Evolutionary conservation across 1,139 yeast genomes (phyloP), one percentile per base, ranked within the genome.

Genomic region (Yueomyces sp.): DNA sequence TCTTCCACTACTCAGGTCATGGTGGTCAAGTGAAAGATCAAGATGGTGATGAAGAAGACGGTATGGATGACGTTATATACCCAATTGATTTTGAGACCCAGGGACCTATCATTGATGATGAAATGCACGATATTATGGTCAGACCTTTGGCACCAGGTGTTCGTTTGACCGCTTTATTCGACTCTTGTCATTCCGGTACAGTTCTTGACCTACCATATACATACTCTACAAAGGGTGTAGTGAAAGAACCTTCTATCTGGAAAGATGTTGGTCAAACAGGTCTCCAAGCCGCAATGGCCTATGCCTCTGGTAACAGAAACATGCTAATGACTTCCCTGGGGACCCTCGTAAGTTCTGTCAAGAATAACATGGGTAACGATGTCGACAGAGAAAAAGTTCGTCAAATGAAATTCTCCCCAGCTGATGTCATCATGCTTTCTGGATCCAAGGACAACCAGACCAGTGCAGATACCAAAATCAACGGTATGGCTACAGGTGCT

Each of bases 171-270:
- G 95, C 95, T 0, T 67, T 89, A 51, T 87, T 79, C 57, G 97
- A 89, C 65, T 81, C 94, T 26, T 89, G 97, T 60, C 97, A 89
- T 60, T 84, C 95, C 2, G 97, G 96, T 30, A 81, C 96, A 3
- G 94, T 79, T 1, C 66, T 89, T 56, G 97, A 89, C 62, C 67
- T 89, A 50, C 97, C 97, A 1, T 89, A 79, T 57, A 77, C 81
- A 41, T 89, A 89, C 64, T 79, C 94, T 19, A 91, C 97, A 11
- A 84, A 85, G 58, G 97, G 97, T 44, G 78, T 85, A 4, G 68
- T 89, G 42, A 89, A 89, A 66, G 95, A 87, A 63, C 95, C 95
- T 37, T 86, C 81, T 62, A 66, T 87, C 53, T 76, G 81, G 68
- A 83, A 86, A 60, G 95, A 86, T 52, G 85, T 89, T 4, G 94